phyloP scores from a whole-genome alignment of 371 early-diverging fungal genomes.

The Batkoa obscura region DNA sequence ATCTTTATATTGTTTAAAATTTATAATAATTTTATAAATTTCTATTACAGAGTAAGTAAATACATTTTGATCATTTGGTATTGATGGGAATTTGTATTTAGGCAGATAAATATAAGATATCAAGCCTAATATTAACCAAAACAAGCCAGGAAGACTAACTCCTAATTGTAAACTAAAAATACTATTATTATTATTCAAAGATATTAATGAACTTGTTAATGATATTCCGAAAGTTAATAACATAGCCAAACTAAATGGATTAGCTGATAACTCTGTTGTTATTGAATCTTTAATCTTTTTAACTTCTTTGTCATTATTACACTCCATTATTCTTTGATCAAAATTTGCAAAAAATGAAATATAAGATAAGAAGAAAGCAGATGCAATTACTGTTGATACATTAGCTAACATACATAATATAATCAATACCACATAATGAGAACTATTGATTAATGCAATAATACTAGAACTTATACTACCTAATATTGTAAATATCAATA shows the following conservation, averaged over 20 bases:
- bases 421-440: conserved; percentile 19
- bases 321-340: too few species aligned
- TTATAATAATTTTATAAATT: conserved; percentile 16
- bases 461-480: conserved; percentile 14
- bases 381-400: conserved; percentile 24
- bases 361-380: conserved; percentile 32
- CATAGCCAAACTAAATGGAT: conserved; percentile 19
- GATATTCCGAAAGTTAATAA: conserved; percentile 20
- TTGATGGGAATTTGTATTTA: conserved; percentile 27
- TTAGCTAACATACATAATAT: conserved; percentile 21
- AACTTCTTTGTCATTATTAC: too few species aligned
- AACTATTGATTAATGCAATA: conserved; percentile 11
- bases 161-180: conserved; percentile 16
- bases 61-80: conserved; percentile 21
- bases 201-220: conserved; percentile 16
- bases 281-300: conserved; percentile 11
- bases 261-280: conserved; percentile 21
- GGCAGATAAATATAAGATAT: conserved; percentile 17
- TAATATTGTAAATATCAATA: conserved; percentile 11
- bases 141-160: conserved; percentile 23
- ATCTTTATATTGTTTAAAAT: conserved; percentile 10
- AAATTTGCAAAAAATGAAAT: too few species aligned
- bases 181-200: too few species aligned
- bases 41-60: conserved; percentile 11
- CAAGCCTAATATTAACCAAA: conserved; percentile 22